Base-by-base conservation (phyloP, 305 asterid species). In the Fraxinus baroniana region DNA sequence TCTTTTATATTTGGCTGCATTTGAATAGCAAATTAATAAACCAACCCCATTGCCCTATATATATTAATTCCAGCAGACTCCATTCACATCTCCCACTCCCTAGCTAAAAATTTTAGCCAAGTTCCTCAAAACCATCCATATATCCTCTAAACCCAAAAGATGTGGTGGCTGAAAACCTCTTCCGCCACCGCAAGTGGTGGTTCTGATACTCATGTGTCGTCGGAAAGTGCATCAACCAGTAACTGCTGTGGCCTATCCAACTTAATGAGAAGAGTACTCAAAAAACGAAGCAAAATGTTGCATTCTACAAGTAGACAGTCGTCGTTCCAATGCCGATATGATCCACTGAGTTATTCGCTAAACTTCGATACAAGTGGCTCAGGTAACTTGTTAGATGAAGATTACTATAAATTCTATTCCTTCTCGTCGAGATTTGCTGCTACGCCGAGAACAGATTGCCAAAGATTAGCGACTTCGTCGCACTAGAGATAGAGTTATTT, bases 341-440 rank as follows among this genome's bases (percentile, higher is more conserved):
- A 92, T 80, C 97, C 97, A 7, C 68, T 91, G 87, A 93, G 97
- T 77, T 93, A 93, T 84, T 89, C 95, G 1, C 87, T 93, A n/a
- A 93, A 93, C 88, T 93, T 93, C 82, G 97, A 93, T 6, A 52
- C 87, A 0, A 78, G 84, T 44, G 89, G 90, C 44, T 81, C 89
- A 1, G 91, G 92, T 1, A 89, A 83, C 73, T 70, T 84, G 6
- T 72, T 22, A 8, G 94, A 92, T 22, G 94, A 92, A 55, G 92
- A 92, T 79, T 91, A 90, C 70, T 88, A 91, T 36, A 92, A 85
- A 75, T 88, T 89, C 28, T 91, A 80, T 83, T 93, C 97, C 10
- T 93, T 92, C 73, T 92, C 98, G n/a, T 92, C 97, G 1, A 91
- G 95, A 76, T 92, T 92, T 72, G 95, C 87, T 62, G 91, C 93